Conservation (phyloP, 345 rosid genomes). For the Eucalyptus victrix region DNA sequence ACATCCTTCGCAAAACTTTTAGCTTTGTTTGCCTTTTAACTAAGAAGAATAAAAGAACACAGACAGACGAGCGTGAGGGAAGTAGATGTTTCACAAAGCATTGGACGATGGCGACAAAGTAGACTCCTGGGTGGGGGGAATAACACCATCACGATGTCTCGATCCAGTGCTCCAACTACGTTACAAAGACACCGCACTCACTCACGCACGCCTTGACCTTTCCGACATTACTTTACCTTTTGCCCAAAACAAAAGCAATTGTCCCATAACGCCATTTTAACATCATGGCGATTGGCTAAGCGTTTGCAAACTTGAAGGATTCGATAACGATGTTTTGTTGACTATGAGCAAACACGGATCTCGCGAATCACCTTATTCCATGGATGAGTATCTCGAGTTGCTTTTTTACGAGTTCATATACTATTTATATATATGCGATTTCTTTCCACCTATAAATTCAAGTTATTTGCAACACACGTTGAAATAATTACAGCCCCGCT, state of each 20-base stretch:
- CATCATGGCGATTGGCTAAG: background rate
- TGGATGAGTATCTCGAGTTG: background rate
- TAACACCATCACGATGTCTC: background rate
- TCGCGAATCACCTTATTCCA: background rate
- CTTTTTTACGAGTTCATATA: background rate
- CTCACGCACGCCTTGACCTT: background rate
- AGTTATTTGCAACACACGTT: background rate
- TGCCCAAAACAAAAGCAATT: background rate
- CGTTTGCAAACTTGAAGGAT: too few species aligned
- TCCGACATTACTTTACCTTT: background rate
- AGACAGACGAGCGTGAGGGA: background rate
- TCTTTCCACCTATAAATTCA: background rate
- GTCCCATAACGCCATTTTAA: background rate
- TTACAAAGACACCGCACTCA: background rate
- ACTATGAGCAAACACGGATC: background rate
- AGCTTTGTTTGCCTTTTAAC: background rate
- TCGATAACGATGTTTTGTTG: background rate
- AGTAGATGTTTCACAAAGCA: background rate
- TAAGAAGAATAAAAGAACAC: background rate
- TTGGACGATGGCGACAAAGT: background rate
- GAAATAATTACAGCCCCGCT: background rate
- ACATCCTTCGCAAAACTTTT: background rate
- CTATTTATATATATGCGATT: background rate
- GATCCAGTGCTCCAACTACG: background rate
- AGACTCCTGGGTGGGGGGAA: background rate